phyloP scores from a whole-genome alignment of 1,139 yeast species.

The Taphrina flavorubra region DNA sequence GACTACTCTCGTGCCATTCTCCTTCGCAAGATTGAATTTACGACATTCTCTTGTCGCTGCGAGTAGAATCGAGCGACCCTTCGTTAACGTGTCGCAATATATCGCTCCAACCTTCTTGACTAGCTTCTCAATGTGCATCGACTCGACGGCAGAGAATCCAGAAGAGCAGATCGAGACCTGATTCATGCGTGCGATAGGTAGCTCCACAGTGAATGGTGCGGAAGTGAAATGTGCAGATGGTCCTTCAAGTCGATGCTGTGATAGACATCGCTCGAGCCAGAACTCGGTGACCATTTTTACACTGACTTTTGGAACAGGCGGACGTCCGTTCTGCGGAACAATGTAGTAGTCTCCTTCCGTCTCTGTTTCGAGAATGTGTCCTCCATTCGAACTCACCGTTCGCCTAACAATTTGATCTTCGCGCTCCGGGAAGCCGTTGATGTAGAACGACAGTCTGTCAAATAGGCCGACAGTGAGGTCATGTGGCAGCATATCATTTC shows the following conservation, averaged over 20 bases:
- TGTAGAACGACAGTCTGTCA: conserved; percentile 9
- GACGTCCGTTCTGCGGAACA: conserved; percentile 23
- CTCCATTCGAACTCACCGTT: conserved; percentile 11
- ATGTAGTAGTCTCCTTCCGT: conserved; percentile 1
- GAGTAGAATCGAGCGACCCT: conserved; percentile 24
- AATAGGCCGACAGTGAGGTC: conserved; percentile 9
- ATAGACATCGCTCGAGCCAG: conserved; percentile 39
- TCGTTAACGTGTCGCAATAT: conserved; percentile 27
- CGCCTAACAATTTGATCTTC: conserved; percentile 9
- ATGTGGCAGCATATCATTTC: conserved; percentile 1
- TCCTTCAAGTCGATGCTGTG: conserved; percentile 1
- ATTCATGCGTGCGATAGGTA: conserved; percentile 29
- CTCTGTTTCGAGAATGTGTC: background rate
- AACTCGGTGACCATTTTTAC: conserved; percentile 30
- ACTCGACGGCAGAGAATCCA: conserved; percentile 32
- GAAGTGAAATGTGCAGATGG: conserved; percentile 12
- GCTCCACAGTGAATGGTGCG: conserved; percentile 7
- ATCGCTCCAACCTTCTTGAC: conserved; percentile 25
- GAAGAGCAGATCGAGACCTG: conserved; percentile 32
- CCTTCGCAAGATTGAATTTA: conserved; percentile 16
- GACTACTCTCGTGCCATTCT: conserved; percentile 22
- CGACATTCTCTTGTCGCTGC: conserved; percentile 29
- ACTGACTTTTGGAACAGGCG: background rate
- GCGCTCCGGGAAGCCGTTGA: conserved; percentile 9
- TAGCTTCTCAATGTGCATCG: conserved; percentile 35